A percentile compares a stretch with the other conserved stretches of the same genome.
phyloP scores from a whole-genome alignment of 2,329 filamentous ascomycete species.

The Xenosphaeropsis pyriputrescens region DNA sequence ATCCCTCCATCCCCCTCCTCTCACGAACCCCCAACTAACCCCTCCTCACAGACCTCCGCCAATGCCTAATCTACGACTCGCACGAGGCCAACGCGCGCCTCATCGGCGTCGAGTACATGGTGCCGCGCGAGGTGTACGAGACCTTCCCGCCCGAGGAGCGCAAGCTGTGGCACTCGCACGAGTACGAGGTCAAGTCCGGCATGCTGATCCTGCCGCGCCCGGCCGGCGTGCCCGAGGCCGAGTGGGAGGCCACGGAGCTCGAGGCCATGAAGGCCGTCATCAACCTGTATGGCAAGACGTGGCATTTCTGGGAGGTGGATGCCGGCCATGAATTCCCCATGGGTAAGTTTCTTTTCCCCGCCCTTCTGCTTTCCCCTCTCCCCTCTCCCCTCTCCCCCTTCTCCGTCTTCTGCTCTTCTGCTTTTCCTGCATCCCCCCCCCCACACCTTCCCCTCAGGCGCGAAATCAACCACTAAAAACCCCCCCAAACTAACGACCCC shows the following conservation, averaged over 20 bases:
- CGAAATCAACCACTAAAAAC: no score
- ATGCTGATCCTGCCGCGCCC: slow-evolving; percentile 60
- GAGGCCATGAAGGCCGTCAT: slow-evolving; percentile 64
- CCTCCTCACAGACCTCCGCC: slow-evolving; percentile 45
- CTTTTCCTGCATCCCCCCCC: no score
- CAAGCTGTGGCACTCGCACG: slow-evolving; percentile 55
- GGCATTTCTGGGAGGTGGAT: slow-evolving; percentile 60
- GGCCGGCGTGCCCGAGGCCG: slow-evolving; percentile 31
- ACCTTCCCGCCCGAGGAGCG: slow-evolving; percentile 51
- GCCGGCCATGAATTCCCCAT: background rate
- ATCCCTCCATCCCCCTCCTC: no score
- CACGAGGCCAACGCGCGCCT: slow-evolving; percentile 49
- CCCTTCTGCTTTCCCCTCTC: no score
- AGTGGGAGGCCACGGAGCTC: slow-evolving; percentile 62
- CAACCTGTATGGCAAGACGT: slow-evolving; percentile 64
- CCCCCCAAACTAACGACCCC: no score
- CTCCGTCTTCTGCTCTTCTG: background rate
- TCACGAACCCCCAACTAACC: background rate
- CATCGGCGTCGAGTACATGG: slow-evolving; percentile 64
- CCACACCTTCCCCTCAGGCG: no score
- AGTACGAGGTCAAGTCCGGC: slow-evolving; percentile 52
- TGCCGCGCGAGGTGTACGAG: slow-evolving; percentile 51
- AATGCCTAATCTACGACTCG: slow-evolving; percentile 73
- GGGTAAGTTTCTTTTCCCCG: no score
- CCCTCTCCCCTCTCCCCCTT: background rate